phyloP scores from a whole-genome alignment of 805 yeast genomes.

The Pichia scutulata region DNA sequence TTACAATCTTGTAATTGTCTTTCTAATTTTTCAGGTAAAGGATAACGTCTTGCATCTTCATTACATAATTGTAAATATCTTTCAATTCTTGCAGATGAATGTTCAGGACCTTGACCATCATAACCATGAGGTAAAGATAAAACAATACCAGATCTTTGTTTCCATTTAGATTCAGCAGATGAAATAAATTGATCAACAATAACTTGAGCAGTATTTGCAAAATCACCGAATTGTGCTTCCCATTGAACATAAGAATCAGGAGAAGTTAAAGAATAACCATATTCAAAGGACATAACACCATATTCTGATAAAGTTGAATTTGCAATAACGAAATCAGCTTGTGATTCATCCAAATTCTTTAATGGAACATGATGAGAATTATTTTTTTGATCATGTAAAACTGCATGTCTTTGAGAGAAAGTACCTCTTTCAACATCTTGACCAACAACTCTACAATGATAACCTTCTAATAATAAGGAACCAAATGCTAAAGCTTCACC shows the following conservation, averaged over 20 bases:
- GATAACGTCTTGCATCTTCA: slow-evolving; percentile 94
- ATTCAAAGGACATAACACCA: slow-evolving; percentile 99
- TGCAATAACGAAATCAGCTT: slow-evolving; percentile 79
- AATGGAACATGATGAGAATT: slow-evolving; percentile 83
- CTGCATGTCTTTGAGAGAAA: slow-evolving; percentile 98
- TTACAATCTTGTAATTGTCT: slow-evolving; percentile 99
- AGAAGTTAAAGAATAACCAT: slow-evolving; percentile 95
- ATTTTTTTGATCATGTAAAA: slow-evolving; percentile 88
- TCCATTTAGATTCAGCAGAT: slow-evolving; percentile 97
- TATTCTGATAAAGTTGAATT: slow-evolving; percentile 97
- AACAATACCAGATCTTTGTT: slow-evolving; percentile 95
- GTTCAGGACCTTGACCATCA: slow-evolving; percentile 99
- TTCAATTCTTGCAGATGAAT: slow-evolving; percentile 95
- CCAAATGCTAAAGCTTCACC: slow-evolving; percentile 99
- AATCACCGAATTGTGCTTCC: slow-evolving; percentile 99
- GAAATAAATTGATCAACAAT: slow-evolving; percentile 94
- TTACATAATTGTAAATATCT: slow-evolving; percentile 92
- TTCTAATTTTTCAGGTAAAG: slow-evolving; percentile 76
- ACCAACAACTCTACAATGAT: slow-evolving; percentile 95
- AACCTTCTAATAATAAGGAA: slow-evolving; percentile 84
- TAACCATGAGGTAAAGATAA: slow-evolving; percentile 97
- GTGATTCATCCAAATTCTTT: slow-evolving; percentile 67
- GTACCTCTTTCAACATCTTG: slow-evolving; percentile 99
- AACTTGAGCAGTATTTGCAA: slow-evolving; percentile 98
- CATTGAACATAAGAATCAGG: slow-evolving; percentile 96